Percentiles rank a stretch among this genome's conserved stretches.
Conservation (phyloP, 192 early-diverging fungal species). For the Mortierella alpina region DNA sequence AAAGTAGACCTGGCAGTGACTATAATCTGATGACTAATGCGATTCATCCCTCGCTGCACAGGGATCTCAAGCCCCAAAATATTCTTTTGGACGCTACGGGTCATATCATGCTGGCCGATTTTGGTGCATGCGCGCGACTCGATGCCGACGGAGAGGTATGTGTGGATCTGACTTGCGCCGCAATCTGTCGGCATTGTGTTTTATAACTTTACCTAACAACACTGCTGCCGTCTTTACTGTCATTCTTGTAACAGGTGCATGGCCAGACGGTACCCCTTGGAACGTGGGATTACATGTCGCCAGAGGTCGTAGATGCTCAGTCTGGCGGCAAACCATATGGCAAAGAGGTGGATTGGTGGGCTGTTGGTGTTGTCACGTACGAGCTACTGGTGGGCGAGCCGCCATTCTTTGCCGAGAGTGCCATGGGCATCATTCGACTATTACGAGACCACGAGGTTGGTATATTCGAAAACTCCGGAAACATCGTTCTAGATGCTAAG, state of each 20-base stretch:
- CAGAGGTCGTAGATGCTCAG: slow-evolving; percentile 90
- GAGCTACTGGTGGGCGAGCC: slow-evolving; percentile 88
- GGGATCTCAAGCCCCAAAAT: slow-evolving; percentile 82
- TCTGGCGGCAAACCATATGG: slow-evolving; percentile 81
- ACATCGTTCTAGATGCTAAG: not conserved
- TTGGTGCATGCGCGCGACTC: slow-evolving; percentile 63
- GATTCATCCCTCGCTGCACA: not conserved
- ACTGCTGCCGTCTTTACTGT: not conserved
- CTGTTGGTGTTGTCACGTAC: slow-evolving; percentile 85
- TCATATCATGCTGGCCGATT: slow-evolving; percentile 81
- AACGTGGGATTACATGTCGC: slow-evolving; percentile 92
- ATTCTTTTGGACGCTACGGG: slow-evolving; percentile 75
- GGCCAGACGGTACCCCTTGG: slow-evolving; percentile 75
- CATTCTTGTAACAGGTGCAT: slow-evolving; percentile 26
- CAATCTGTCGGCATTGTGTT: not conserved
- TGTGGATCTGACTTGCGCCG: not conserved
- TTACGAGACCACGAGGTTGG: slow-evolving; percentile 85
- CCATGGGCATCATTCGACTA: slow-evolving; percentile 86
- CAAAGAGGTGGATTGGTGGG: slow-evolving; percentile 90
- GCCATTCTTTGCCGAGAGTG: slow-evolving; percentile 89
- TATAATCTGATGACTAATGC: not conserved
- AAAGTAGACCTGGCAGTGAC: not conserved
- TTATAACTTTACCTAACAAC: not conserved
- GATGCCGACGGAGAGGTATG: slow-evolving; percentile 41
- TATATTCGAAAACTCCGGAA: not conserved